Percentiles rank a stretch among this genome's conserved stretches.
Evolutionary conservation across 805 yeast genomes (phyloP).

Genomic region (Sugiyamaella qingdaonensis): DNA sequence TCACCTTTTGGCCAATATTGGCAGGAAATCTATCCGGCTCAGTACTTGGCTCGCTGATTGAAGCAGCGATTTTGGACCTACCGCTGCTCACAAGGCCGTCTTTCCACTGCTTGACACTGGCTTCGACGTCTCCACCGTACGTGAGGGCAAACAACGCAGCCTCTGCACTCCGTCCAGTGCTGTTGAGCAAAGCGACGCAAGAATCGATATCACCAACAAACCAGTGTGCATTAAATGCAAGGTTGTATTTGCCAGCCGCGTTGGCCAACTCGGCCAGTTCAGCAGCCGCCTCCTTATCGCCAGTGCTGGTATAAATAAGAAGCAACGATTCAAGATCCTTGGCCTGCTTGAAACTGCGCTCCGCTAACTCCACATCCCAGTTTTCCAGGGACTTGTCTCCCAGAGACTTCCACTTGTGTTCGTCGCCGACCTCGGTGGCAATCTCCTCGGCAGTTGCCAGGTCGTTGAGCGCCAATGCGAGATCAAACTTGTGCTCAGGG

Average conservation of each 20-base stretch:
- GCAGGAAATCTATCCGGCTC: conserved; percentile 36
- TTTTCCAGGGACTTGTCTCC: conserved; percentile 80
- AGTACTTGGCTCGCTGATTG: conserved; percentile 47
- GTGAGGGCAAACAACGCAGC: conserved; percentile 78
- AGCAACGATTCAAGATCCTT: conserved; percentile 78
- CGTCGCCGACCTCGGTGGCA: conserved; percentile 44
- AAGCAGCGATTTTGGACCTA: conserved; percentile 54
- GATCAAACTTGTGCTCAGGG: conserved; percentile 84
- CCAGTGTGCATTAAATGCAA: conserved; percentile 93
- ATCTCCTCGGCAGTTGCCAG: conserved; percentile 67
- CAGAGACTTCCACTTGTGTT: conserved; percentile 82
- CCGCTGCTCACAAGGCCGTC: conserved; percentile 46
- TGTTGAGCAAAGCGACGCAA: conserved; percentile 61
- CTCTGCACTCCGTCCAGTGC: conserved; percentile 71
- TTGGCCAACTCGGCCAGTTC: conserved; percentile 65
- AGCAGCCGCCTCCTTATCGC: conserved; percentile 56
- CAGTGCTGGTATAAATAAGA: conserved; percentile 76
- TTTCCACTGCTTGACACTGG: conserved; percentile 67
- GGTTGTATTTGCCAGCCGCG: conserved; percentile 73
- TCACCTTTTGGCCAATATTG: conserved; percentile 24
- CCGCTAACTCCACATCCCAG: conserved; percentile 81
- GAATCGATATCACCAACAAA: conserved; percentile 62
- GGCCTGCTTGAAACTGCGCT: conserved; percentile 71
- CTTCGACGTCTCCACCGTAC: conserved; percentile 51
- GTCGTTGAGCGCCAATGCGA: conserved; percentile 73